Conservation (phyloP, 2,329 filamentous ascomycete genomes). For the Rhynchosporium secalis region DNA sequence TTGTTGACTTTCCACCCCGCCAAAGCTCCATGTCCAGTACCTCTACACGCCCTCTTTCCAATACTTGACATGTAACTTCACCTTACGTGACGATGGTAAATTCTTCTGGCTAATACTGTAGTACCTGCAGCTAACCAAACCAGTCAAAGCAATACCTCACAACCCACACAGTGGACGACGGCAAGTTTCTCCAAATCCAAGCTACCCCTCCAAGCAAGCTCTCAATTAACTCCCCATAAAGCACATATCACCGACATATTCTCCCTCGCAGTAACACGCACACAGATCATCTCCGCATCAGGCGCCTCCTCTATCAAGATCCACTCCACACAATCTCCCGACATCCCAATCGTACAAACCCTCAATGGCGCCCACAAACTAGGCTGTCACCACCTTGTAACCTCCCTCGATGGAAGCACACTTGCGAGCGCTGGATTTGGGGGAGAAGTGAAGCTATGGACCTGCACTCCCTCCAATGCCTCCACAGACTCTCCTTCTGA, state of each 20-base stretch:
- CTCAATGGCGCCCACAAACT: conserved; percentile 79
- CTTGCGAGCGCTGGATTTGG: conserved; percentile 87
- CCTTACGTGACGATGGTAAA: conserved; percentile 38
- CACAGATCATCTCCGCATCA: conserved; percentile 76
- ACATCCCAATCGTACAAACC: conserved; percentile 77
- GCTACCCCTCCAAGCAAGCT: conserved; percentile 24
- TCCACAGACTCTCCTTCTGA: conserved; percentile 52
- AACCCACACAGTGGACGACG: conserved; percentile 84
- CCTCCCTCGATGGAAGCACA: conserved; percentile 65
- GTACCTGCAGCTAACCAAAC: conserved; percentile 23
- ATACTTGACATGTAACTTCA: conserved; percentile 17
- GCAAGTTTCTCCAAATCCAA: conserved; percentile 47
- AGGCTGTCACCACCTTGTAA: conserved; percentile 86
- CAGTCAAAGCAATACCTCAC: conserved; percentile 99
- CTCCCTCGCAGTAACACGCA: conserved; percentile 73
- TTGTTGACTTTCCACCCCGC: conserved; percentile 5
- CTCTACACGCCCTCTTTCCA: conserved; percentile 19
- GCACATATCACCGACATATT: conserved; percentile 86
- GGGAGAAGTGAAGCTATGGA: conserved; percentile 86
- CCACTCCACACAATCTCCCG: conserved; percentile 69
- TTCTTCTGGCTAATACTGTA: neutral
- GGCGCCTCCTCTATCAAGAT: conserved; percentile 81
- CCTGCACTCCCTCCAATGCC: conserved; percentile 19
- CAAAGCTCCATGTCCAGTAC: conserved; percentile 6
- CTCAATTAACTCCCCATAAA: conserved; percentile 44